Base-by-base conservation (phyloP, 1,139 yeast species). In the Suhomyces choctaworum region DNA sequence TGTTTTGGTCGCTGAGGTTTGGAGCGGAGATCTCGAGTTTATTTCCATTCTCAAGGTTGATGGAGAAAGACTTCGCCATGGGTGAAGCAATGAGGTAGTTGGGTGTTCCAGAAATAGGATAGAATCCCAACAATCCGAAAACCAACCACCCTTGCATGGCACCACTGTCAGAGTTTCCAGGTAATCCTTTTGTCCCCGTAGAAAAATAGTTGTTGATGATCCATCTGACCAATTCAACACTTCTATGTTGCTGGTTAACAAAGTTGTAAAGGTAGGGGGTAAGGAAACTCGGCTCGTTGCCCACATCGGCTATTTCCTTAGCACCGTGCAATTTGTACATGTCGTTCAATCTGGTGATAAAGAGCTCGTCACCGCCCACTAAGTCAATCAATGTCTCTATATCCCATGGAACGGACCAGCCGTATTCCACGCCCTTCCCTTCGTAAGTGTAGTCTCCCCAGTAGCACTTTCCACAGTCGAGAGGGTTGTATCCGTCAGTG, bases 111-210 rank as follows among this genome's bases (percentile, higher is more conserved):
- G 70, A 49, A 15, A 64, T 53, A 5, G 70, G 71, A 38, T 64
- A 65, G 16, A 65, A 36, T 1, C 72, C 72, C 25, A 60, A 43
- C 34, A 66, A 39, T 5, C 54, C 62, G 47, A 63, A 64, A 27
- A 64, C 54, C 11, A 62, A 41, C 68, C 70, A 66, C 2, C 64
- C 56, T 37, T 64, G 69, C 67, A 66, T 62, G 6, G 71, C 66
- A 10, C 71, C 71, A 15, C 62, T 64, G 43, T 65, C 70, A 1
- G 70, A 62, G 39, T 66, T 65, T 2, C 69, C 71, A 4, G 70
- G 70, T 20, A 66, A 41, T 1, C 62, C 66, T 7, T 39, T 39
- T 5, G 51, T 39, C 3, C 60, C 62, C 1, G 48, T 39, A 19
- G 50, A 46, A 39, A 63, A 64, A 35, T 56, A 52, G 9, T 47